These are phyloP conservation scores for Ceratobasidium sp. DNA, from an alignment of 1,284 basidiomycete species.

Conservation along the genomic window DNA sequence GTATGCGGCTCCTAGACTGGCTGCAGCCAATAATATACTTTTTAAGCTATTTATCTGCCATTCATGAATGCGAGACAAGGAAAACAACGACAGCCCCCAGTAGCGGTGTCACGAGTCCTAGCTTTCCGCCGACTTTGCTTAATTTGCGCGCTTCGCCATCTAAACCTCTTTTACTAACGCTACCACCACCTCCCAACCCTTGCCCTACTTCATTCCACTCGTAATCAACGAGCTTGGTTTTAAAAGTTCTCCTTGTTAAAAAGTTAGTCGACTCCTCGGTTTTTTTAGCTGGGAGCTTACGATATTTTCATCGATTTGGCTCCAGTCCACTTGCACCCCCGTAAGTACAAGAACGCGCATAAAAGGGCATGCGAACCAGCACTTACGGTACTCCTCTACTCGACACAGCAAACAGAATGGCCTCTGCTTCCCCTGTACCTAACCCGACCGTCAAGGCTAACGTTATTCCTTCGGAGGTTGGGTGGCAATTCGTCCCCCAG, in stretches of 20 bases:
- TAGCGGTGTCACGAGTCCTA: constrained; percentile 36
- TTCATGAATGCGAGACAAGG: neutral
- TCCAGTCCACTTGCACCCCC: constrained; percentile 3
- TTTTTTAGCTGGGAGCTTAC: constrained; percentile 12
- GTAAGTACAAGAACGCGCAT: constrained; percentile 12
- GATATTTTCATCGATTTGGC: constrained; percentile 7
- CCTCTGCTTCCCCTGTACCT: constrained; percentile 41
- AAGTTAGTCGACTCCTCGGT: neutral
- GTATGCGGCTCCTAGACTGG: neutral
- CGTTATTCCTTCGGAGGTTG: constrained; percentile 73
- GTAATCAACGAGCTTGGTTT: constrained; percentile 15
- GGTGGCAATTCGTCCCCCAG: constrained; percentile 97
- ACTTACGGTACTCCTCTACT: neutral
- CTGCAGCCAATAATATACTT: neutral
- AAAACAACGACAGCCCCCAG: constrained; percentile 11
- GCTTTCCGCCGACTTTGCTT: constrained; percentile 25
- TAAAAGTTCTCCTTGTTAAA: constrained; percentile 8
- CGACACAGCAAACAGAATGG: constrained; percentile 19
- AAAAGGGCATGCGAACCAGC: neutral
- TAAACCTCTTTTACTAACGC: constrained; percentile 15
- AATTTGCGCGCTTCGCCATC: constrained; percentile 42
- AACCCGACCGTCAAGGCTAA: constrained; percentile 33
- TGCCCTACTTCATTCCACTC: constrained; percentile 18
- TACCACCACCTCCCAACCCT: constrained; percentile 29
- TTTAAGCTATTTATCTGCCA: neutral